phyloP scores from a whole-genome alignment of 495 filamentous ascomycete species.

The Xylaria nigripes region DNA sequence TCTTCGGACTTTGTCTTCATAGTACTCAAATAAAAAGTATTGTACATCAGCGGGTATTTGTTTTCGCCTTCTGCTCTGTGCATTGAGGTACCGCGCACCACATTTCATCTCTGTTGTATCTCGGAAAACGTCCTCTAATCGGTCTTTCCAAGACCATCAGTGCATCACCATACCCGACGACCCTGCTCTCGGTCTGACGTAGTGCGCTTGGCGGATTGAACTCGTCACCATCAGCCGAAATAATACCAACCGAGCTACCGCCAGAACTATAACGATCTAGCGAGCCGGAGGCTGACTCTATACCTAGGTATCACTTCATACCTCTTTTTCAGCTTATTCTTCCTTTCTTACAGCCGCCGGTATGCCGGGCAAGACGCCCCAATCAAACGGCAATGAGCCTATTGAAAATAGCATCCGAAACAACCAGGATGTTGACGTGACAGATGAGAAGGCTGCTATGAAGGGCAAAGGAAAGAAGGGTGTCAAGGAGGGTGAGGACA shows the following conservation, averaged over 20 bases:
- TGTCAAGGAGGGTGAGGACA: slow-evolving; percentile 55
- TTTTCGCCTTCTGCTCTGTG: not conserved
- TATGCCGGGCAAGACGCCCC: slow-evolving; percentile 60
- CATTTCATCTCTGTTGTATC: not conserved
- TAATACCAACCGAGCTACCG: not conserved
- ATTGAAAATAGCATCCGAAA: slow-evolving; percentile 68
- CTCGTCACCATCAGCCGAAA: slow-evolving; percentile 21
- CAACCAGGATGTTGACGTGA: slow-evolving; percentile 75
- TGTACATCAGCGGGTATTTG: not conserved
- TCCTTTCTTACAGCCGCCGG: slow-evolving; percentile 20
- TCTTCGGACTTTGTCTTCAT: not conserved
- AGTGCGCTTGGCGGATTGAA: slow-evolving; percentile 27
- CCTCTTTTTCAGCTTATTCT: slow-evolving; percentile 1
- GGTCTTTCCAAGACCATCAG: not conserved
- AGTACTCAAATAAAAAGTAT: not conserved
- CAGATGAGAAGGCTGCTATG: slow-evolving; percentile 51
- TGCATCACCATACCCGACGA: not conserved
- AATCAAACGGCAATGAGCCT: slow-evolving; percentile 62
- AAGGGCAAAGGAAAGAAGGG: slow-evolving; percentile 60
- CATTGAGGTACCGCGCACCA: slow-evolving; percentile 2
- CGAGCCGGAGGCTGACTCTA: slow-evolving; percentile 9
- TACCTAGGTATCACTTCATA: not conserved
- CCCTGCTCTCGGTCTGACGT: slow-evolving; percentile 7
- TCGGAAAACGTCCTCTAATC: slow-evolving; percentile 1
- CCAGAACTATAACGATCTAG: slow-evolving; percentile 16